These are phyloP conservation scores for Funneliformis geosporum DNA, from an alignment of 192 early-diverging fungal genomes.

Conservation along the genomic window DNA sequence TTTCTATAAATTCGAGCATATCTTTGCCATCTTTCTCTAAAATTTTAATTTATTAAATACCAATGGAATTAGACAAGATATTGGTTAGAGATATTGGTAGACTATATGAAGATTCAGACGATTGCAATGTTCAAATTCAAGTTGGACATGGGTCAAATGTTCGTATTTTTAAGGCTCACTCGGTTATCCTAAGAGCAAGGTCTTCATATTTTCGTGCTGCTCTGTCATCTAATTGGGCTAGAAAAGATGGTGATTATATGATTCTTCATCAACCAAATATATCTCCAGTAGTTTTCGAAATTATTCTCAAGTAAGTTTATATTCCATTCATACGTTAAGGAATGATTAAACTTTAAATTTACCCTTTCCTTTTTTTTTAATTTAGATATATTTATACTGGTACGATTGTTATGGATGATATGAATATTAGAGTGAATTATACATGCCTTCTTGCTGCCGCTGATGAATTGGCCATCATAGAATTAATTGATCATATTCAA, in stretches of 20 bases:
- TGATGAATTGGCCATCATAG: conserved; percentile 22
- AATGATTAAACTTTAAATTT: neutral
- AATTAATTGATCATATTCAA: conserved; percentile 28
- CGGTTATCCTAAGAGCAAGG: conserved; percentile 28
- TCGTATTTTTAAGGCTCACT: conserved; percentile 27
- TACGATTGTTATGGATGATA: conserved; percentile 10
- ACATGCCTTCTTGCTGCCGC: conserved; percentile 18
- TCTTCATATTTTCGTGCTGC: conserved; percentile 28
- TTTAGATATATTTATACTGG: conserved; percentile 32
- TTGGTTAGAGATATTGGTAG: neutral
- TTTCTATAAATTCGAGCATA: neutral
- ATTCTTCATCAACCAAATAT: conserved; percentile 31
- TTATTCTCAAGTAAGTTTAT: conserved; percentile 25
- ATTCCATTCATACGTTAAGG: neutral
- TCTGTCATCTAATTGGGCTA: conserved; percentile 27
- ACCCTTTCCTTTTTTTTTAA: neutral
- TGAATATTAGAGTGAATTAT: conserved; percentile 5
- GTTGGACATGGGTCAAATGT: conserved; percentile 23
- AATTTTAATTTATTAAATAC: neutral
- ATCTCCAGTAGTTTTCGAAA: conserved; percentile 12
- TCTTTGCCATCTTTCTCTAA: neutral
- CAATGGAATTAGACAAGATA: neutral
- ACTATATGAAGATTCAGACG: conserved; percentile 19
- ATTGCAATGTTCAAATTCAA: conserved; percentile 25
- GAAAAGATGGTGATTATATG: neutral